Evolutionary conservation across 2,329 filamentous ascomycete species (phyloP), one percentile per base, ranked within the genome.

Genomic region (Paradendryphiella salina): DNA sequence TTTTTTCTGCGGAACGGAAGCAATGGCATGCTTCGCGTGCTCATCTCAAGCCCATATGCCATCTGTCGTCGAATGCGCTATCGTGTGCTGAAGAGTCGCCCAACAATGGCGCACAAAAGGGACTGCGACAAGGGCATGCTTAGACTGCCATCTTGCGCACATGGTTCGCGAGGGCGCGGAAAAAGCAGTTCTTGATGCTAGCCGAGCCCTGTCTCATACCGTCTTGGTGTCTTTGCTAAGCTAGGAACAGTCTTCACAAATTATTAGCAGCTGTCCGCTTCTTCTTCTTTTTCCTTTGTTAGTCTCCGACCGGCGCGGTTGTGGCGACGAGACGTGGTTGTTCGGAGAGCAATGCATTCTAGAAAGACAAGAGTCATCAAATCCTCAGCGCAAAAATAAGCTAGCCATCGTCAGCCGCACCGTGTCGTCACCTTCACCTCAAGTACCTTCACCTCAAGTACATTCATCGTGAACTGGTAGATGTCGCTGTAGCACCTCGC

Each of bases 121-220:
- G 7, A 26, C 29, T 20, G 21, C 39, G 31, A 45, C 38, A 47
- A 46, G 33, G 33, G 3, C 23, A 26, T 47, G 33, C 44, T 52
- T 48, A 56, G 56, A 57, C 59, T 52, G 46, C 46, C 41, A 50
- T 53, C 43, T 54, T 34, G 50, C 39, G 29, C 40, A 54, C 37
- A 56, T 35, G 31, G 37, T 33, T 38, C 20, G 20, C 28, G 26
- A 18, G 18, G 26, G n/a, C 15, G 29, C 20, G 28, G 17, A n/a
- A 17, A 38, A 37, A 37, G 14, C 21, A 41, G 9, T 5, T 32
- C 36, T 20, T 20, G 18, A 17, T n/a, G 17, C 18, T 28, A 13
- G 26, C 31, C 33, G 26, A 17, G 17, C 14, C 14, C 23, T 31
- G 14, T 41, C 36, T 37, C 44, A n/a, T 42, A 43, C 38, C 33